Percentiles rank a stretch among this genome's conserved stretches.
phyloP scores from a whole-genome alignment of 2,329 filamentous ascomycete species.

The Sporothrix brasiliensis region DNA sequence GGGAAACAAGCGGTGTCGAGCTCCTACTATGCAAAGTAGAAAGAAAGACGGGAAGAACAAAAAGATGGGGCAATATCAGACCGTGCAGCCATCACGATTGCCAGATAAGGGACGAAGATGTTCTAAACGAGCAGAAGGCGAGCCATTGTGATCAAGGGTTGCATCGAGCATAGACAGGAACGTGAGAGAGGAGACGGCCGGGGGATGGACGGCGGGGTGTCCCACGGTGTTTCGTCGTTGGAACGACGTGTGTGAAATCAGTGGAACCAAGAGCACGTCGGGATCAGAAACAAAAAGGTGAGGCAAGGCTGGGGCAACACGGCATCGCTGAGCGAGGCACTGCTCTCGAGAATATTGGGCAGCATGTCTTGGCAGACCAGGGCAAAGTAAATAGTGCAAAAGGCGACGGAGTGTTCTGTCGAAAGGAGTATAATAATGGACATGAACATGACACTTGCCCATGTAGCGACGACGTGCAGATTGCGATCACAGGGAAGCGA shows the following conservation, averaged over 20 bases:
- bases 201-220: background rate
- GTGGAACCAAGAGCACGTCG: background rate
- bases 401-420: background rate
- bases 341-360: constrained; percentile 13
- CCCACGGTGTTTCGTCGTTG: constrained; percentile 12
- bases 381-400: constrained; percentile 1
- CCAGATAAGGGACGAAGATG: no score
- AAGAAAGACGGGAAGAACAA: background rate
- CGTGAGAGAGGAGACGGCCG: background rate
- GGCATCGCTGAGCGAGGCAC: constrained; percentile 19
- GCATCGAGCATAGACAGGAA: constrained; percentile 9
- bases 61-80: background rate
- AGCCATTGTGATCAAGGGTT: background rate
- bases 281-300: background rate
- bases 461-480: background rate
- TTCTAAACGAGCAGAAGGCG: background rate
- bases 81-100: background rate
- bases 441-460: background rate
- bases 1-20: constrained; percentile 10
- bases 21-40: background rate
- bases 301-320: constrained; percentile 10
- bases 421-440: background rate
- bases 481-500: constrained; percentile 10
- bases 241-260: background rate
- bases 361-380: constrained; percentile 18